Base-by-base conservation (phyloP, 306 rosid species). In the Cicer yamashitae region DNA sequence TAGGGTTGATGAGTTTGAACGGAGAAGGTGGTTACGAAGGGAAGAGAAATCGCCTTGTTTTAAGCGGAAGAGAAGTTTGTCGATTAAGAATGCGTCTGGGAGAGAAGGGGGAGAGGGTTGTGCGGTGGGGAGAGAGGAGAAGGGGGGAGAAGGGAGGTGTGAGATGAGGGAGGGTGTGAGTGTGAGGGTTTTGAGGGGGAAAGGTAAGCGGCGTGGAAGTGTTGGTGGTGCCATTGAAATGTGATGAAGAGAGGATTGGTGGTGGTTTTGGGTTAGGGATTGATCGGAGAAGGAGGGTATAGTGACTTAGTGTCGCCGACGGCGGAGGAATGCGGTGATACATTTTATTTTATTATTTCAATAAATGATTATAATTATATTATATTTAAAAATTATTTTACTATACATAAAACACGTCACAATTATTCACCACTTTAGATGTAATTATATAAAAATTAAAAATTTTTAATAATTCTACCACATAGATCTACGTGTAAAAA, bases 61-160 rank as follows among this genome's bases (percentile, higher is more conserved):
- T 71, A 92, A 73, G 39, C 78, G 72, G 76, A 86, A 74, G 48
- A 90, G 41, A 11, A 87, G 78, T 53, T 92, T 92, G 12, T 92
- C 97, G 39, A 82, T 84, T 57, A 81, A 30, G 64, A 88, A 74
- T 0, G 86, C 82, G 67, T 86, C 83, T 7, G 89, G 47, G 15
- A 79, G 52, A 41, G 87, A 64, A 45, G 74, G 17, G 13, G 84
- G 74, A 5, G 82, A 84, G 12, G 20, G 17, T 37, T 37, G 48
- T 34, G 47, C 11, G 40, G 25, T 12, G 11, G 71, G 54, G 74
- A 54, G 40, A 64, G 58, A 46, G 57, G 56, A 4, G 40, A 12
- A 47, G 25, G 71, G 22, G 7, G 22, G 15, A 0, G 69, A 59
- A 12, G 14, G 10, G 7, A 11, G 18, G 67, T 60, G 44, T 34